These are phyloP conservation scores for Yarrowia divulgata DNA, from an alignment of 805 yeast species.

Conservation along the genomic window DNA sequence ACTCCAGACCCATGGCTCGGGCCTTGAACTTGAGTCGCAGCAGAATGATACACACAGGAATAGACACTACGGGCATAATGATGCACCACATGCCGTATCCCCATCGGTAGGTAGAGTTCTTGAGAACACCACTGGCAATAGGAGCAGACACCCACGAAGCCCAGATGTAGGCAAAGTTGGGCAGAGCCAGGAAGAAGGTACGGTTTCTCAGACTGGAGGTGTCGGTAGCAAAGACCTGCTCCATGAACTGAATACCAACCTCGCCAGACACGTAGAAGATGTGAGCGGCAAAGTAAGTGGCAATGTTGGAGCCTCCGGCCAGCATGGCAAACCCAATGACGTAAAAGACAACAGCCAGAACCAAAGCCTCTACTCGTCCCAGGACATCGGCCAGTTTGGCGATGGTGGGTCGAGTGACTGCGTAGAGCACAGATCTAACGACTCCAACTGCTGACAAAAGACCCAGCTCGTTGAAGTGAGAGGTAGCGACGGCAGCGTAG, in stretches of 20 bases:
- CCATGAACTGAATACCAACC: conserved; percentile 52
- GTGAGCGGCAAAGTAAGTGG: conserved; percentile 51
- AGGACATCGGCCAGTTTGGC: conserved; percentile 55
- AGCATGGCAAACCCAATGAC: conserved; percentile 51
- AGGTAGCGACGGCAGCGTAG: conserved; percentile 53
- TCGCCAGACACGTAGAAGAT: conserved; percentile 53
- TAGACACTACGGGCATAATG: conserved; percentile 60
- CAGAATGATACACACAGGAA: conserved; percentile 61
- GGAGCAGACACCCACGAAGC: conserved; percentile 53
- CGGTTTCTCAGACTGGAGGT: conserved; percentile 53
- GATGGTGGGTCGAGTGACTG: conserved; percentile 53
- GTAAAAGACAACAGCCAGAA: conserved; percentile 49
- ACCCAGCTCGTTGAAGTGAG: conserved; percentile 53
- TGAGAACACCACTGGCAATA: conserved; percentile 47
- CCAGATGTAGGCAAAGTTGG: conserved; percentile 43
- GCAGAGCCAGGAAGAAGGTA: conserved; percentile 51
- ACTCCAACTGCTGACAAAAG: conserved; percentile 53
- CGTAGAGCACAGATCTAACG: conserved; percentile 53
- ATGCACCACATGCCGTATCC: conserved; percentile 59
- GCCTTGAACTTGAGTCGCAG: conserved; percentile 13
- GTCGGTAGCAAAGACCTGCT: conserved; percentile 51
- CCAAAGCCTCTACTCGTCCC: conserved; percentile 53
- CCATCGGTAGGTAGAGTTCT: conserved; percentile 41
- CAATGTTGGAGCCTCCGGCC: conserved; percentile 52
- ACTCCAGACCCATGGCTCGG: conserved; percentile 22